Evolutionary conservation across 768 basidiomycete species (phyloP).

Genomic region (Glaciozyma martinii): DNA sequence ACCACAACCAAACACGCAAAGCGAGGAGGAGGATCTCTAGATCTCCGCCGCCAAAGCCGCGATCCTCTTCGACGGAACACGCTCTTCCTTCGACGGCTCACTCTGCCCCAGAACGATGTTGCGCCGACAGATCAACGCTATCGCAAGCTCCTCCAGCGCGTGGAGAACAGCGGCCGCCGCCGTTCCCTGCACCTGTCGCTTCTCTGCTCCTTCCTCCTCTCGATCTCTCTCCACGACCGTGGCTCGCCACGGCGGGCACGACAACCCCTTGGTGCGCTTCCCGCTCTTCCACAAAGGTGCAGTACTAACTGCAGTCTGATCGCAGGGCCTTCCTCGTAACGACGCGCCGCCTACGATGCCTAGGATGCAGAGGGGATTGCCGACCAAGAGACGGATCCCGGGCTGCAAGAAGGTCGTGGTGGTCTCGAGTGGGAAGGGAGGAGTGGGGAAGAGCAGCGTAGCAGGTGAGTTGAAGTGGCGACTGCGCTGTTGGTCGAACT

Average conservation of each 20-base stretch:
- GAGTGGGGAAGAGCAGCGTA: constrained; percentile 89
- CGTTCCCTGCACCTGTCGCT: too few species aligned
- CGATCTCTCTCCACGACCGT: neutral
- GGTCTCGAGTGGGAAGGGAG: constrained; percentile 89
- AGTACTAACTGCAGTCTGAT: too few species aligned
- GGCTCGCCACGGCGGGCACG: constrained; percentile 8
- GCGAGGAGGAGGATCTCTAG: too few species aligned
- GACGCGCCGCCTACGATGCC: constrained; percentile 44
- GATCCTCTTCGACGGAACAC: too few species aligned
- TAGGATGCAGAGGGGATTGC: constrained; percentile 39
- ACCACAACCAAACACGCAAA: too few species aligned
- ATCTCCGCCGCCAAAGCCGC: too few species aligned
- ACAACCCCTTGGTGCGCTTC: constrained; percentile 32
- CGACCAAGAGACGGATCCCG: constrained; percentile 42
- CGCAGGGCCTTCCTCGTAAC: constrained; percentile 43
- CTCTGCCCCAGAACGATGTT: too few species aligned
- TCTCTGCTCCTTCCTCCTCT: neutral
- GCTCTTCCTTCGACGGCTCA: too few species aligned
- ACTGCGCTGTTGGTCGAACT: neutral
- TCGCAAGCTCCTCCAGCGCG: too few species aligned
- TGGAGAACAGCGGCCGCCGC: too few species aligned
- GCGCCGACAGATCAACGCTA: too few species aligned
- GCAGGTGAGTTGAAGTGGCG: constrained; percentile 51
- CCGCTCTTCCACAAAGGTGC: neutral
- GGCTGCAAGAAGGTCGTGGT: constrained; percentile 71